These are phyloP conservation scores for Microsporum ferrugineum DNA, from an alignment of 2,329 filamentous ascomycete species.

Conservation along the genomic window DNA sequence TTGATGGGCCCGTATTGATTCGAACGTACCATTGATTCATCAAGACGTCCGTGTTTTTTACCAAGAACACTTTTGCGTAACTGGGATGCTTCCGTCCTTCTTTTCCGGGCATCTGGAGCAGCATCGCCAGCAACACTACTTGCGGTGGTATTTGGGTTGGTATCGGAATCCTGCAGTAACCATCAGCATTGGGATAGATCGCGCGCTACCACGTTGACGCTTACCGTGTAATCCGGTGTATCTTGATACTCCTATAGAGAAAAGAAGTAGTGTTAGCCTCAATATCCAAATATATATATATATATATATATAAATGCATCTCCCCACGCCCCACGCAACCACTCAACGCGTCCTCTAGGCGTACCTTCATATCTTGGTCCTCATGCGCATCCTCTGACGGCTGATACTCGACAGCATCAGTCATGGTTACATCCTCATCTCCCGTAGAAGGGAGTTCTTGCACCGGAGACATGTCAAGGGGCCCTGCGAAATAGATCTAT, in stretches of 20 bases:
- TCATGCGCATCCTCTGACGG: constrained; percentile 25
- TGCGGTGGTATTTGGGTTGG: constrained; percentile 56
- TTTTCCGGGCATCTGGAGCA: constrained; percentile 64
- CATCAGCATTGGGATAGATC: constrained; percentile 6
- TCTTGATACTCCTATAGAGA: constrained; percentile 40
- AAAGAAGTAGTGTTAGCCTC: constrained; percentile 3
- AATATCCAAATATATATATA: background rate
- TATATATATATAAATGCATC: background rate
- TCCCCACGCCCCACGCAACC: background rate
- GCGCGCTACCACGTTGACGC: background rate
- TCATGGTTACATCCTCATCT: constrained; percentile 38
- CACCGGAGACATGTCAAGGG: constrained; percentile 32
- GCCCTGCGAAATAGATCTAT: background rate
- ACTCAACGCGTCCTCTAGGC: constrained; percentile 26
- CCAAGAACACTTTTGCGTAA: constrained; percentile 85
- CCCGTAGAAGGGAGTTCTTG: constrained; percentile 28
- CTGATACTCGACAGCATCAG: constrained; percentile 30
- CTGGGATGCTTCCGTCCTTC: constrained; percentile 75
- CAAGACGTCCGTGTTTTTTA: constrained; percentile 84
- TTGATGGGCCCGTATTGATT: background rate
- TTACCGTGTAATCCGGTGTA: constrained; percentile 52
- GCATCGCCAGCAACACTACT: constrained; percentile 77
- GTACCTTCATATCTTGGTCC: constrained; percentile 33
- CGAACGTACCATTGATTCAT: constrained; percentile 67
- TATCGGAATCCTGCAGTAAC: constrained; percentile 47